Base-by-base conservation (phyloP, 495 filamentous ascomycete species). In the Sporormia fimetaria region DNA sequence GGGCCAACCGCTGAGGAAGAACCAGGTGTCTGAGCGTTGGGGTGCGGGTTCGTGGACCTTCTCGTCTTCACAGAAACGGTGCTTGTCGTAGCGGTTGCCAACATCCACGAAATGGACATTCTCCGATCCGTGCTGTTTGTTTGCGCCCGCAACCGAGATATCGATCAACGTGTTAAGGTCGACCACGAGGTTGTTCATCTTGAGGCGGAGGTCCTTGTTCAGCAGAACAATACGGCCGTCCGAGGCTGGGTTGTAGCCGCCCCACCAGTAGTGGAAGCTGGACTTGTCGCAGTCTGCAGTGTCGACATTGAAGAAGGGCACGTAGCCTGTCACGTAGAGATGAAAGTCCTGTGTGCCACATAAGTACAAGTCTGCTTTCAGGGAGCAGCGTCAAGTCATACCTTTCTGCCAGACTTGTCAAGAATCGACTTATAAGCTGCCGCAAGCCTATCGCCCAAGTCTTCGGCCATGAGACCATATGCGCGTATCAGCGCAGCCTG, bases 311-410 rank as follows among this genome's bases (percentile, higher is more conserved):
- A 38, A 38, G 35, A 38, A 38, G 4, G 4, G 5, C 9, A 16
- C 5, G 17, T 38, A 38, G 35, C 35, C 14, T 3, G 35, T 38
- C 4, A 38, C 35, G 35, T 38, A 38, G n/a, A 38, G 20, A n/a
- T 38, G 35, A 16, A 38, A 38, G 22, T 38, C 35, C 21, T 24
- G 14, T 14, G 6, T 6, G 6, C 6, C 10, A 7, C 6, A n/a
- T 6, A 7, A 6, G 6, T 6, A 6, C 10, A 7, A 14, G n/a
- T 32, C 6, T 5, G 6, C 5, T n/a, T 15, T 7, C 12, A 14
- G 6, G 12, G 29, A 15, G 12, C 6, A n/a, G 12, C 10, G 17
- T 32, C 6, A 7, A 14, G 17, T 6, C 29, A n/a, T 6, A 32
- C 29, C 29, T 9, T 5, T 38, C 35, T 38, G 6, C 10, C 22